These are phyloP conservation scores for Lentinus tigrinus DNA, from an alignment of 768 basidiomycete species.

Conservation along the genomic window DNA sequence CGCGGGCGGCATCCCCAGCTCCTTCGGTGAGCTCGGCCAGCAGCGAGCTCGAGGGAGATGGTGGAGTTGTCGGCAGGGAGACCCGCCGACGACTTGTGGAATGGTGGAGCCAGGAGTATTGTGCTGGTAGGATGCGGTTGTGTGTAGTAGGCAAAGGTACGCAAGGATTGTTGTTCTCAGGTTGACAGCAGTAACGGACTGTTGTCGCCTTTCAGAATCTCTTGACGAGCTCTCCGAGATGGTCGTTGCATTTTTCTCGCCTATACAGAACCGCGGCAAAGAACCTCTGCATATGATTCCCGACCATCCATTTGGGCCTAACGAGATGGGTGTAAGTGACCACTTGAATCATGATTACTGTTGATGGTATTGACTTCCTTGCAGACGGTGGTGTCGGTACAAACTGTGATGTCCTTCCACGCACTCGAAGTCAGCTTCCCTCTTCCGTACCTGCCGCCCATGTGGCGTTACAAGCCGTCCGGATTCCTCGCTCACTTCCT, in stretches of 20 bases:
- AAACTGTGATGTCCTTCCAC: slow-evolving; percentile 87
- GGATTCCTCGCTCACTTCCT: slow-evolving; percentile 77
- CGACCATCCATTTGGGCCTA: slow-evolving; percentile 74
- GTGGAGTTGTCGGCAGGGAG: slow-evolving; percentile 77
- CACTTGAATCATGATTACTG: background rate
- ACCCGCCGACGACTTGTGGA: slow-evolving; percentile 75
- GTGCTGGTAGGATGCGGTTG: slow-evolving; percentile 77
- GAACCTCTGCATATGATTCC: slow-evolving; percentile 60
- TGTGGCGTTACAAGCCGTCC: slow-evolving; percentile 79
- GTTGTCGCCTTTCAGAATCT: slow-evolving; percentile 55
- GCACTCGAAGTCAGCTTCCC: slow-evolving; percentile 82
- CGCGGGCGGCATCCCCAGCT: slow-evolving; percentile 57
- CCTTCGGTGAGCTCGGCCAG: slow-evolving; percentile 52
- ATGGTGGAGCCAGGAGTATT: slow-evolving; percentile 85
- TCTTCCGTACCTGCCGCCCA: slow-evolving; percentile 65
- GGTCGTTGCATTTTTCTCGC: slow-evolving; percentile 67
- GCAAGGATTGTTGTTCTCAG: background rate
- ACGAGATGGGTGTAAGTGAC: slow-evolving; percentile 68
- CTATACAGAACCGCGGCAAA: slow-evolving; percentile 61
- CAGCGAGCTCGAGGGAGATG: slow-evolving; percentile 68
- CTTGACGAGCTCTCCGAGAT: slow-evolving; percentile 68
- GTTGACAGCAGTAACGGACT: background rate
- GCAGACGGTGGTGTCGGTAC: slow-evolving; percentile 78
- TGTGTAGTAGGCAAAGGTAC: slow-evolving; percentile 79
- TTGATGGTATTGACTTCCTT: slow-evolving; percentile 9